Evolutionary conservation across 768 basidiomycete genomes (phyloP).

Genomic region (Boletus tomentosulus): DNA sequence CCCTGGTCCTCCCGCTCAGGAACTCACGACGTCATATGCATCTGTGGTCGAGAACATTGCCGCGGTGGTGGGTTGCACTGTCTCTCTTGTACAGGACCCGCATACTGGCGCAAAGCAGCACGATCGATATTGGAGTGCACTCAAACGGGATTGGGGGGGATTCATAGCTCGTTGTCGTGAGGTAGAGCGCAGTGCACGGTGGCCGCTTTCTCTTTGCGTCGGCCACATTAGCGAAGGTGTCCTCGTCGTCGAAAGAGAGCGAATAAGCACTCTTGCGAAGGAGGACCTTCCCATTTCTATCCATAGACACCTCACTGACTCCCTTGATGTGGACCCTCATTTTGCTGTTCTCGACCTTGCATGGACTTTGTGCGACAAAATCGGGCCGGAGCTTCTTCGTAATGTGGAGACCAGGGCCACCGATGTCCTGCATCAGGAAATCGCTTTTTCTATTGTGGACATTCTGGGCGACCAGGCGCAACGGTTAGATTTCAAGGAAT

Average conservation of each 20-base stretch:
- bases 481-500: conserved; percentile 48
- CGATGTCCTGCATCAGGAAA: conserved; percentile 71
- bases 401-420: conserved; percentile 55
- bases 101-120: conserved; percentile 78
- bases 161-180: conserved; percentile 89
- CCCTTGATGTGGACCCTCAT: conserved; percentile 44
- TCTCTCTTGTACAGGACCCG: conserved; percentile 65
- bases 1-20: conserved; percentile 52
- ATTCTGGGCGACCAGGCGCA: conserved; percentile 64
- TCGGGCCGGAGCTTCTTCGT: conserved; percentile 56
- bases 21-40: conserved; percentile 58
- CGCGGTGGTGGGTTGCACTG: conserved; percentile 82
- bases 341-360: conserved; percentile 56
- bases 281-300: conserved; percentile 68
- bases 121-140: conserved; percentile 74
- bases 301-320: conserved; percentile 45
- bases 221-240: conserved; percentile 40
- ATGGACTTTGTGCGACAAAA: conserved; percentile 57
- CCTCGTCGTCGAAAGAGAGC: conserved; percentile 73
- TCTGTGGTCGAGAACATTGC: conserved; percentile 73
- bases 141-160: conserved; percentile 95
- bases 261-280: conserved; percentile 55
- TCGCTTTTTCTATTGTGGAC: conserved; percentile 72
- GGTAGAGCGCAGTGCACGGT: conserved; percentile 80
- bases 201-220: conserved; percentile 67